phyloP scores from a whole-genome alignment of 306 rosid genomes.

The Glycine tomentella region DNA sequence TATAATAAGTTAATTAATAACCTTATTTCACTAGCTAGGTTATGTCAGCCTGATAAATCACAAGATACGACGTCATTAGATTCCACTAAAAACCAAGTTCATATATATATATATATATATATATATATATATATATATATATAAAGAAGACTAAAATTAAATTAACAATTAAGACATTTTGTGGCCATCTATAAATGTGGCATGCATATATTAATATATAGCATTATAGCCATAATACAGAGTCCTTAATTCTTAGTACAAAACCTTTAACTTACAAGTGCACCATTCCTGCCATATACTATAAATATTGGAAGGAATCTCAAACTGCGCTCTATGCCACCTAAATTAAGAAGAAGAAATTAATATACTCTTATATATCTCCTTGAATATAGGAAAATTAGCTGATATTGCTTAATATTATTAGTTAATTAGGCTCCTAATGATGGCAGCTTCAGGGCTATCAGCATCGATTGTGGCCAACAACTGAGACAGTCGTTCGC shows the following conservation, averaged over 20 bases:
- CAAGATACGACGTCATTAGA: not conserved
- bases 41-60: not conserved
- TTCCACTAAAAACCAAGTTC: not conserved
- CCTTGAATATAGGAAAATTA: constrained; percentile 19
- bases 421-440: constrained; percentile 89
- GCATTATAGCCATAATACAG: constrained; percentile 43
- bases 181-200: constrained; percentile 49
- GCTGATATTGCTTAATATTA: constrained; percentile 35
- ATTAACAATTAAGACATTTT: constrained; percentile 34
- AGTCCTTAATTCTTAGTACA: constrained; percentile 44
- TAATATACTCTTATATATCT: constrained; percentile 50
- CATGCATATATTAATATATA: constrained; percentile 40
- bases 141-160: constrained; percentile 28
- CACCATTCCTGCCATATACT: constrained; percentile 43
- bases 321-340: constrained; percentile 50
- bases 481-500: constrained; percentile 88
- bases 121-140: too few relatives aligned
- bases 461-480: constrained; percentile 89
- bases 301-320: constrained; percentile 45
- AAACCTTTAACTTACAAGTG: constrained; percentile 40
- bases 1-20: not conserved
- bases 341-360: constrained; percentile 38
- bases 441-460: constrained; percentile 92
- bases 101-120: too few relatives aligned
- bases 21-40: not conserved